These are phyloP conservation scores for Penicillium sp. DNA, from an alignment of 2,329 filamentous ascomycete genomes.

Conservation along the genomic window DNA sequence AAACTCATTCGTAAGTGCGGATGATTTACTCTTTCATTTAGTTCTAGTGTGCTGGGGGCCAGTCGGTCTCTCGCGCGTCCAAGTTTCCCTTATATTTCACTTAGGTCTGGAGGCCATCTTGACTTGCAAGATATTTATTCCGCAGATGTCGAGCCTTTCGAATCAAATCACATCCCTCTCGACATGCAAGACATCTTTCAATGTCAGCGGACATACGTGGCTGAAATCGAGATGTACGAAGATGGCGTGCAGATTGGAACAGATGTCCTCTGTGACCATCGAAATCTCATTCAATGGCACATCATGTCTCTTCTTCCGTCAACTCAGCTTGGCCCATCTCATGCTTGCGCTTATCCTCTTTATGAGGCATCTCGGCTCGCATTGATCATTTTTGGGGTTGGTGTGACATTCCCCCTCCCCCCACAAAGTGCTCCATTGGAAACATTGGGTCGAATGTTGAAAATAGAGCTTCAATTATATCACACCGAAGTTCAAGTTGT, in stretches of 20 bases:
- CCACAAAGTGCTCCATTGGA: neutral
- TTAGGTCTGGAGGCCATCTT: neutral
- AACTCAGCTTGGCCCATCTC: neutral
- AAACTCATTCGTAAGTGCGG: neutral
- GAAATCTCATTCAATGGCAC: conserved; percentile 11
- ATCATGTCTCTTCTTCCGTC: conserved; percentile 11
- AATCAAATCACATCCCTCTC: neutral
- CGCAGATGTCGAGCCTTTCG: neutral
- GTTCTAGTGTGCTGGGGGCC: conserved; percentile 5
- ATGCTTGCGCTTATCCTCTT: neutral
- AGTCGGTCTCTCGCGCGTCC: conserved; percentile 1
- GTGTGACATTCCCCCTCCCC: neutral
- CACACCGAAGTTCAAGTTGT: neutral
- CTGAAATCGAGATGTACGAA: conserved; percentile 6
- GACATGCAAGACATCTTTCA: conserved; percentile 1
- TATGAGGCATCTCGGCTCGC: conserved; percentile 1
- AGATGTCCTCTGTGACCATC: conserved; percentile 10
- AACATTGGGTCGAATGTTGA: neutral
- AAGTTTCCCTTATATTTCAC: conserved; percentile 2
- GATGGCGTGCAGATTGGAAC: conserved; percentile 4
- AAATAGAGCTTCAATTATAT: neutral
- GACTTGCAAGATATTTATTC: neutral
- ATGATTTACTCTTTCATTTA: neutral
- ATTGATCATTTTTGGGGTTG: conserved; percentile 1
- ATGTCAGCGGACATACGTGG: neutral